Conservation (phyloP, 2,329 filamentous ascomycete species). For the Beauveria sp. region DNA sequence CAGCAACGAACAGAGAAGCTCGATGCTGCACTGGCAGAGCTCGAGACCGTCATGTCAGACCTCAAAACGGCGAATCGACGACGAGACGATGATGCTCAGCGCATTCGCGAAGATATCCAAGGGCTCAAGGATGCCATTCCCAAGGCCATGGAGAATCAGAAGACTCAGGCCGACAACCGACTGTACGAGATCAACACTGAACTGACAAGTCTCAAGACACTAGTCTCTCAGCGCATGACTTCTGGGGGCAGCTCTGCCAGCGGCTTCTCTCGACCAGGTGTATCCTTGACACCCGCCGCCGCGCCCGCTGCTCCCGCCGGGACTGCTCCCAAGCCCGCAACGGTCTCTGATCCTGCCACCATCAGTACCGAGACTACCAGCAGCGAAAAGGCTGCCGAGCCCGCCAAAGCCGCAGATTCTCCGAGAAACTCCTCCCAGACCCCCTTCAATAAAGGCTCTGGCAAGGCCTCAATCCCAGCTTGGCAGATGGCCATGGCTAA, state of each 20-base stretch:
- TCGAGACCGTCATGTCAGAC: slow-evolving; percentile 74
- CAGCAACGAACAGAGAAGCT: slow-evolving; percentile 74
- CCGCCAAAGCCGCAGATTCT: slow-evolving; percentile 21
- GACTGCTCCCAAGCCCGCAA: slow-evolving; percentile 11
- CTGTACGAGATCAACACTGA: slow-evolving; percentile 81
- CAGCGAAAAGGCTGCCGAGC: slow-evolving; percentile 22
- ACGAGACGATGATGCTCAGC: slow-evolving; percentile 79
- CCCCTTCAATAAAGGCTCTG: slow-evolving; percentile 27
- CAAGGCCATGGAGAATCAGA: slow-evolving; percentile 80
- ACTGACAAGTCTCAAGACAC: slow-evolving; percentile 83
- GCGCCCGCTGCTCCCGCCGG: slow-evolving; percentile 4
- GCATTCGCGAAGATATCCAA: slow-evolving; percentile 79
- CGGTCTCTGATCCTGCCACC: slow-evolving; percentile 15
- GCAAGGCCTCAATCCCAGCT: slow-evolving; percentile 64
- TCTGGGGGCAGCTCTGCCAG: slow-evolving; percentile 19
- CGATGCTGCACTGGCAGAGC: slow-evolving; percentile 71
- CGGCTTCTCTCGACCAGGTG: slow-evolving; percentile 7
- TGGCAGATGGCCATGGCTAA: slow-evolving; percentile 71
- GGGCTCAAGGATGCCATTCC: slow-evolving; percentile 79
- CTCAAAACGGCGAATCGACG: slow-evolving; percentile 75
- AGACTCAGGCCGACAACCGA: slow-evolving; percentile 71
- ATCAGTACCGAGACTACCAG: slow-evolving; percentile 18
- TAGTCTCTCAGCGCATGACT: slow-evolving; percentile 61
- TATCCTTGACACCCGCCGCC: not conserved
- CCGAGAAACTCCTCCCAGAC: slow-evolving; percentile 24